Percentiles rank a stretch among this genome's conserved stretches.
Evolutionary conservation across 1,139 yeast species (phyloP).

Genomic region (Hemisphaericaspora lyxosophila): DNA sequence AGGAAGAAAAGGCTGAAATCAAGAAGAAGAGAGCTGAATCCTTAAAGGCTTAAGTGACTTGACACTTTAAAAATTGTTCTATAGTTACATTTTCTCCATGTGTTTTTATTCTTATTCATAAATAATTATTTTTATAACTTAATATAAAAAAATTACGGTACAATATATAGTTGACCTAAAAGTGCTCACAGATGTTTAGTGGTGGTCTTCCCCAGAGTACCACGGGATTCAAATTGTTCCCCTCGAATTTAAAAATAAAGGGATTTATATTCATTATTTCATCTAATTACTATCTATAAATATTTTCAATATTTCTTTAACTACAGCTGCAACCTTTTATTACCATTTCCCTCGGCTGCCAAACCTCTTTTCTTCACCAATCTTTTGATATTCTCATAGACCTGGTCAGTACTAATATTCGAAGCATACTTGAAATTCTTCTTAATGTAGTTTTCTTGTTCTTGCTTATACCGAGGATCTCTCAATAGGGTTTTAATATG

Average conservation of each 20-base stretch:
- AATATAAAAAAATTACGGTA: slow-evolving; percentile 8
- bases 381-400: slow-evolving; percentile 70
- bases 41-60: slow-evolving; percentile 15
- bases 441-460: slow-evolving; percentile 61
- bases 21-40: slow-evolving; percentile 99
- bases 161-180: no score
- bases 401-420: slow-evolving; percentile 68
- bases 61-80: slow-evolving; percentile 4
- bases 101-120: slow-evolving; percentile 6
- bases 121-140: slow-evolving; percentile 4
- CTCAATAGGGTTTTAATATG: slow-evolving; percentile 72
- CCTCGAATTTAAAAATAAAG: no score
- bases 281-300: neutral
- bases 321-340: slow-evolving; percentile 2
- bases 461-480: slow-evolving; percentile 77
- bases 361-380: slow-evolving; percentile 42
- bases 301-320: neutral
- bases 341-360: slow-evolving; percentile 9
- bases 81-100: slow-evolving; percentile 5
- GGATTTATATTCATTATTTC: no score
- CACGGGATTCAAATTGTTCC: no score
- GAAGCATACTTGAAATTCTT: slow-evolving; percentile 59
- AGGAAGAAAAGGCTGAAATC: slow-evolving; percentile 97
- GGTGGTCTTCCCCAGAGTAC: no score
- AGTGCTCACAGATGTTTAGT: no score